Evolutionary conservation across 2,329 filamentous ascomycete species (phyloP).

Genomic region (Botrytis medusae): DNA sequence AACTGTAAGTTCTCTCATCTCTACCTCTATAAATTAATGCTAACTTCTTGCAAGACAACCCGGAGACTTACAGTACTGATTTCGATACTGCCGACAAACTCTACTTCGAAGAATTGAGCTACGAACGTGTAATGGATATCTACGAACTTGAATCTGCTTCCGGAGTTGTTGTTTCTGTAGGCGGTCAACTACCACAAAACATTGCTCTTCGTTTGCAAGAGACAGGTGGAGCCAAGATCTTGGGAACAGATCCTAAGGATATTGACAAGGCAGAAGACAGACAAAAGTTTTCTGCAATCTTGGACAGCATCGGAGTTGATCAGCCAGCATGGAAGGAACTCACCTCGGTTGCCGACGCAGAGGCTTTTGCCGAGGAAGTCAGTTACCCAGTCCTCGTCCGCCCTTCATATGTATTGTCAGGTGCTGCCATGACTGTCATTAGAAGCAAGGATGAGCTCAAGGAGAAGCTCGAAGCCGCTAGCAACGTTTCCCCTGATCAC

Average conservation of each 20-base stretch:
- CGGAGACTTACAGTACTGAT: conserved; percentile 77
- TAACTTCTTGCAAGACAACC: conserved; percentile 26
- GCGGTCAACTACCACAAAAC: conserved; percentile 95
- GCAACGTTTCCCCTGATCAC: conserved; percentile 90
- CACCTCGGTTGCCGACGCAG: conserved; percentile 83
- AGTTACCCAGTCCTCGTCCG: conserved; percentile 94
- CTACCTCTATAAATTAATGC: not conserved
- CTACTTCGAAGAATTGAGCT: conserved; percentile 96
- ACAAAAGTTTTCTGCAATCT: conserved; percentile 96
- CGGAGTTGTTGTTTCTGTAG: conserved; percentile 92
- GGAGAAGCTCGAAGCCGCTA: conserved; percentile 89
- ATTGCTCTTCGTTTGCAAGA: conserved; percentile 94
- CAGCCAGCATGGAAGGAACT: conserved; percentile 98
- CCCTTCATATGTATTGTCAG: conserved; percentile 92
- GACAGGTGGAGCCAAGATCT: conserved; percentile 81
- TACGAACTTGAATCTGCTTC: conserved; percentile 86
- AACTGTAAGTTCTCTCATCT: conserved; percentile 50
- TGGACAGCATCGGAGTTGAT: conserved; percentile 94
- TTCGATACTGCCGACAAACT: conserved; percentile 87
- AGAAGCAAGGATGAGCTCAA: conserved; percentile 83
- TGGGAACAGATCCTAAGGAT: conserved; percentile 88
- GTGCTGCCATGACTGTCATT: conserved; percentile 98
- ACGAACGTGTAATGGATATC: conserved; percentile 98
- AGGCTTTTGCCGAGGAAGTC: conserved; percentile 79
- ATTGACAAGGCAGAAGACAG: conserved; percentile 98